These are phyloP conservation scores for Cytospora mali DNA, from an alignment of 2,329 filamentous ascomycete species.

Conservation along the genomic window DNA sequence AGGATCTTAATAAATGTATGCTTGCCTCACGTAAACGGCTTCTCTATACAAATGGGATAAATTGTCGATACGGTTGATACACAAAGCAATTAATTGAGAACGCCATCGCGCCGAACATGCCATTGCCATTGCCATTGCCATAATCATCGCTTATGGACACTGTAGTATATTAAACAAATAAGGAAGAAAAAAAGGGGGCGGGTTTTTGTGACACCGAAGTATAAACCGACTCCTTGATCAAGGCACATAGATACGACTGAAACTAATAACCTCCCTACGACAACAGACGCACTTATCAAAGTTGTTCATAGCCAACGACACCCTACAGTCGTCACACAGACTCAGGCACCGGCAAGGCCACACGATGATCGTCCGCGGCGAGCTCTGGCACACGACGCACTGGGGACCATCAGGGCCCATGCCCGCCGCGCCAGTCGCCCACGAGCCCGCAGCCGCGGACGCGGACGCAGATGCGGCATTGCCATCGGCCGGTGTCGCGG, in stretches of 20 bases:
- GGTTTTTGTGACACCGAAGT: not conserved
- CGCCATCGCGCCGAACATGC: slow-evolving; percentile 23
- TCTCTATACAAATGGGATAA: not conserved
- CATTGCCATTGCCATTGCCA: not conserved
- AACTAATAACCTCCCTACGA: slow-evolving; percentile 82
- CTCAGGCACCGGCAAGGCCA: slow-evolving; percentile 97
- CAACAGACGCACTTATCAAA: slow-evolving; percentile 97
- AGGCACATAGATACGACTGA: slow-evolving; percentile 89
- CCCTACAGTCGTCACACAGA: slow-evolving; percentile 91
- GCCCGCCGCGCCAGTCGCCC: slow-evolving; percentile 72
- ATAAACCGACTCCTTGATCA: slow-evolving; percentile 37
- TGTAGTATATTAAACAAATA: not conserved
- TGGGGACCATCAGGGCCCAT: slow-evolving; percentile 74
- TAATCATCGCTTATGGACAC: slow-evolving; percentile 20
- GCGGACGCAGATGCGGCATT: slow-evolving; percentile 21
- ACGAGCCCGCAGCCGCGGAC: slow-evolving; percentile 44
- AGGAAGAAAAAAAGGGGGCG: not conserved
- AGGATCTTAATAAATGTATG: slow-evolving; percentile 2
- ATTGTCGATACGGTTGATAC: slow-evolving; percentile 2
- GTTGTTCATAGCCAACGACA: slow-evolving; percentile 94
- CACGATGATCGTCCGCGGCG: slow-evolving; percentile 84
- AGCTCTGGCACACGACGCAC: slow-evolving; percentile 90
- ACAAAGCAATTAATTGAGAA: not conserved
- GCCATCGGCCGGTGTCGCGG: slow-evolving; percentile 28
- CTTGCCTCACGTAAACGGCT: not conserved